Evolutionary conservation across 495 filamentous ascomycete species (phyloP).

Genomic region (Tuber indicum): DNA sequence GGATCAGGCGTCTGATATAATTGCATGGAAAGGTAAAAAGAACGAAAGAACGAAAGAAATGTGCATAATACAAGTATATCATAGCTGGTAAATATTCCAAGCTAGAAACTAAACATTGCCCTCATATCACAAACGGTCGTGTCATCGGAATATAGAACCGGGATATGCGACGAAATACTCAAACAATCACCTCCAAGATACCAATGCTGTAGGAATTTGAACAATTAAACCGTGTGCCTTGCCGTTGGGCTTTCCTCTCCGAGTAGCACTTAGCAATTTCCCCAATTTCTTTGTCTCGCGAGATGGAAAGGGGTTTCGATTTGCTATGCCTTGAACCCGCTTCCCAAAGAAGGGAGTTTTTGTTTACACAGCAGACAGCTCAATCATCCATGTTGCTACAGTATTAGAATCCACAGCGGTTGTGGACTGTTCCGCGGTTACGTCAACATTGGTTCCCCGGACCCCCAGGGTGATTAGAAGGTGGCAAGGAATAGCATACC

Average conservation of each 20-base stretch:
- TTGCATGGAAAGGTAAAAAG: neutral
- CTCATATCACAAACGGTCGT: neutral
- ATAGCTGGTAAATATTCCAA: neutral
- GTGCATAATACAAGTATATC: neutral
- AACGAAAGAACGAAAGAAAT: neutral
- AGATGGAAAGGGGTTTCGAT: neutral
- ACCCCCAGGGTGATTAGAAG: neutral
- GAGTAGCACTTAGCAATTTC: neutral
- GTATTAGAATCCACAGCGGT: conserved; percentile 24
- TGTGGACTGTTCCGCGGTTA: conserved; percentile 6
- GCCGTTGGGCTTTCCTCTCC: neutral
- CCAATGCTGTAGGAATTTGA: neutral
- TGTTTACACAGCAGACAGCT: neutral
- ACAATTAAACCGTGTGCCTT: neutral
- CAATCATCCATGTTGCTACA: neutral
- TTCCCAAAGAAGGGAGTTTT: neutral
- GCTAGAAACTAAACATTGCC: neutral
- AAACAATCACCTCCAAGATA: neutral
- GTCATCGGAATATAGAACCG: neutral
- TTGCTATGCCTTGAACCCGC: neutral
- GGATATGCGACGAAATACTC: neutral
- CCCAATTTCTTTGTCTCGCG: neutral
- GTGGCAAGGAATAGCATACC: conserved; percentile 12
- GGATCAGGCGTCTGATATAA: neutral
- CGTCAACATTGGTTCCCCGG: neutral